These are phyloP conservation scores for Heliosperma pusillum DNA, from an alignment of 148 eudicot genomes.

Conservation along the genomic window DNA sequence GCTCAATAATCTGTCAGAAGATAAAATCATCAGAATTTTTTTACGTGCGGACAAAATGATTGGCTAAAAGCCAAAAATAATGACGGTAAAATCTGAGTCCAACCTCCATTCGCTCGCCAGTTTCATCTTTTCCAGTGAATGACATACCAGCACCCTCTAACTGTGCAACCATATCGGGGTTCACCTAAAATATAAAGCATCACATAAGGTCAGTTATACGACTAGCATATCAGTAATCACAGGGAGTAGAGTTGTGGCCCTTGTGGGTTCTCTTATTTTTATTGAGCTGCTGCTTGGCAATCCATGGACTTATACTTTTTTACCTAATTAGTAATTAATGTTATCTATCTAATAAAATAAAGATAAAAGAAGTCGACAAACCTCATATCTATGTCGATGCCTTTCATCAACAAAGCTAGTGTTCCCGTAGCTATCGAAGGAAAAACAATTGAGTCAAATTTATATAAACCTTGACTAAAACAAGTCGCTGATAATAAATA, in stretches of 20 bases:
- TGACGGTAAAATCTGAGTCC: background rate
- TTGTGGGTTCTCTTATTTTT: too few relatives aligned
- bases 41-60: background rate
- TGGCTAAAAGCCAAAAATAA: background rate
- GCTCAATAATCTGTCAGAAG: conserved; percentile 68
- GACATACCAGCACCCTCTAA: conserved; percentile 79
- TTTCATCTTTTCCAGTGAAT: conserved; percentile 93
- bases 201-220: background rate
- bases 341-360: too few relatives aligned
- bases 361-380: conserved; percentile 21
- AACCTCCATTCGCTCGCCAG: conserved; percentile 92
- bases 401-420: conserved; percentile 76
- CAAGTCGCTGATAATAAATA: background rate
- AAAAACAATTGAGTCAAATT: background rate
- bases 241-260: background rate
- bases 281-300: too few relatives aligned
- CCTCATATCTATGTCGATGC: conserved; percentile 99
- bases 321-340: background rate
- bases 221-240: background rate
- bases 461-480: background rate
- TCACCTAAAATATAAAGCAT: conserved; percentile 49
- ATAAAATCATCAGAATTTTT: background rate
- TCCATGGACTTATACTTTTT: too few relatives aligned
- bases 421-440: conserved; percentile 64
- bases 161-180: conserved; percentile 68